phyloP scores from a whole-genome alignment of 345 rosid genomes.

The Microcos paniculata region DNA sequence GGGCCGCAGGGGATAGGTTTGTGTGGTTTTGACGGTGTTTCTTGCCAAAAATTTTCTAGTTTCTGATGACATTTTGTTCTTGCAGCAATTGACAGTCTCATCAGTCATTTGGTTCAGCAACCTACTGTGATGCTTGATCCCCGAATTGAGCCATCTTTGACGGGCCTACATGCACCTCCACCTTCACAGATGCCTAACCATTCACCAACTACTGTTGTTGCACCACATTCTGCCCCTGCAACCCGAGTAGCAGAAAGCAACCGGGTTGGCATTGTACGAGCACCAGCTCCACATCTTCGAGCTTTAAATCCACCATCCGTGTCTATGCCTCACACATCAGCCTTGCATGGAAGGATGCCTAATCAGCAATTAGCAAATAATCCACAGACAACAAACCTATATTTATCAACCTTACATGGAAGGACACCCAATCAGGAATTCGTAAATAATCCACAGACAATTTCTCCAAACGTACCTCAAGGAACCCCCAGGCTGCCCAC shows the following conservation, averaged over 20 bases:
- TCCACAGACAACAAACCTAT: neutral
- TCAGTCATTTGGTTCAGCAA: slow-evolving; percentile 5
- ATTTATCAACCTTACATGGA: neutral
- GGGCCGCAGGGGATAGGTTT: no score
- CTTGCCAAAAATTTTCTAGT: neutral
- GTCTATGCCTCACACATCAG: neutral
- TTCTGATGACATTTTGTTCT: neutral
- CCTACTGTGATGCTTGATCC: neutral
- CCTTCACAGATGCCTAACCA: neutral
- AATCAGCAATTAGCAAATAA: neutral
- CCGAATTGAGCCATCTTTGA: neutral
- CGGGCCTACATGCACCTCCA: slow-evolving; percentile 7
- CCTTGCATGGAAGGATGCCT: neutral
- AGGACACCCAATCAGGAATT: neutral
- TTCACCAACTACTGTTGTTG: neutral
- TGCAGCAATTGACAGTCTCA: slow-evolving; percentile 9
- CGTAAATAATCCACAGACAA: neutral
- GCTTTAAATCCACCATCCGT: neutral
- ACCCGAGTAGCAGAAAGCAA: neutral
- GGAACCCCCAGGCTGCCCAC: neutral
- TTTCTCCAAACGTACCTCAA: neutral
- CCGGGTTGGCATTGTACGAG: neutral
- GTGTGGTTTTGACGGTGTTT: neutral
- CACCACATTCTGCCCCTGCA: slow-evolving; percentile 1
- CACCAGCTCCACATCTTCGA: slow-evolving; percentile 15